Evolutionary conservation across 1,284 basidiomycete species (phyloP).

Genomic region (Boletus albobrunnescens): DNA sequence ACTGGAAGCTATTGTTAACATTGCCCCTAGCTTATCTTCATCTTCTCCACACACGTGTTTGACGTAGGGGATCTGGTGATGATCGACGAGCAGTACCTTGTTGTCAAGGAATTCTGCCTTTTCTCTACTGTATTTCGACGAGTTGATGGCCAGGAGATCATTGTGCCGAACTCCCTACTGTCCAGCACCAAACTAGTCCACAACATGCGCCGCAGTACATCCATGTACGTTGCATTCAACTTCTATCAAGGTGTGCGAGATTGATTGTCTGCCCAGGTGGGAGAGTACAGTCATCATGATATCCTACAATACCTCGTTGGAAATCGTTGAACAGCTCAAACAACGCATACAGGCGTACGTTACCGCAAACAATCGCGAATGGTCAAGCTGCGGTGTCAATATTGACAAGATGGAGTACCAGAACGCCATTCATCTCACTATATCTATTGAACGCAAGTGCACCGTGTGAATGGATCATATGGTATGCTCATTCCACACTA

Average conservation of each 20-base stretch:
- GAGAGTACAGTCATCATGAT: conserved; percentile 67
- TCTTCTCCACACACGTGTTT: conserved; percentile 78
- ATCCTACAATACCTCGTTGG: conserved; percentile 63
- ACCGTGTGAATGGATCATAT: background rate
- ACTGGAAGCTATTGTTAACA: background rate
- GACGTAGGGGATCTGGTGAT: conserved; percentile 77
- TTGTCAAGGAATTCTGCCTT: conserved; percentile 74
- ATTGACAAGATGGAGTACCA: conserved; percentile 78
- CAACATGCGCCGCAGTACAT: conserved; percentile 70
- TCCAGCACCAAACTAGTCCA: conserved; percentile 73
- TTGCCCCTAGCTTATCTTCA: conserved; percentile 62
- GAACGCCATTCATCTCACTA: conserved; percentile 62
- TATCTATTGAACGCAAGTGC: conserved; percentile 73
- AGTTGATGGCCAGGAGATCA: conserved; percentile 75
- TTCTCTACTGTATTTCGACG: conserved; percentile 79
- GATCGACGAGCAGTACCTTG: conserved; percentile 51
- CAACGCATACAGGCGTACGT: conserved; percentile 59
- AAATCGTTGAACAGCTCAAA: conserved; percentile 65
- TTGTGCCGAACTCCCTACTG: conserved; percentile 78
- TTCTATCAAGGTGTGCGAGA: conserved; percentile 8
- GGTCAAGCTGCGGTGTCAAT: conserved; percentile 58
- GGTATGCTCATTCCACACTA: conserved; percentile 12
- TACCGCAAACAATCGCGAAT: conserved; percentile 66
- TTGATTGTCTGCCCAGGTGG: conserved; percentile 50
- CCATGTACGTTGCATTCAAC: conserved; percentile 49